A percentile compares a stretch with the other conserved stretches of the same genome.
Conservation (phyloP, 805 yeast genomes). For the Suhomyces emberorum region DNA sequence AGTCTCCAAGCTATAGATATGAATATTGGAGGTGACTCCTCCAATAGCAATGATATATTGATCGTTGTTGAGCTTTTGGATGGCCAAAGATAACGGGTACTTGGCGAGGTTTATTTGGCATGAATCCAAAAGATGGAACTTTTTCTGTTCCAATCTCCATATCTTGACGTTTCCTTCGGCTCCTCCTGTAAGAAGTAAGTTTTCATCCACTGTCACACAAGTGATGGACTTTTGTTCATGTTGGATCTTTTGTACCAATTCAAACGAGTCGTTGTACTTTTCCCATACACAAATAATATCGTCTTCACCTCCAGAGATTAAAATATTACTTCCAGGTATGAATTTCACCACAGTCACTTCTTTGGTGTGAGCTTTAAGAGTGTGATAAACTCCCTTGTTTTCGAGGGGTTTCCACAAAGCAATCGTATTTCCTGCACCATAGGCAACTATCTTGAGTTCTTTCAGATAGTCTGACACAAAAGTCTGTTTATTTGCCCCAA, state of each 20-base stretch:
- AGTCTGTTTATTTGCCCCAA: conserved; percentile 70
- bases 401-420: conserved; percentile 67
- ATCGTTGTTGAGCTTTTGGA: conserved; percentile 27
- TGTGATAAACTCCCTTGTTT: conserved; percentile 46
- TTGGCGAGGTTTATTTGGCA: conserved; percentile 25
- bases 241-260: conserved; percentile 27
- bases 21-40: conserved; percentile 59
- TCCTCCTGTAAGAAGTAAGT: conserved; percentile 56
- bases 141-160: conserved; percentile 38
- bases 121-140: neutral
- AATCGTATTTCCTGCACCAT: conserved; percentile 63
- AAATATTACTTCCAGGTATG: conserved; percentile 38
- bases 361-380: conserved; percentile 59
- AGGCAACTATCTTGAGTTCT: conserved; percentile 49
- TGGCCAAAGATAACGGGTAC: conserved; percentile 40
- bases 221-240: conserved; percentile 53
- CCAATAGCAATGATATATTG: conserved; percentile 62
- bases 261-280: conserved; percentile 26
- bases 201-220: conserved; percentile 43
- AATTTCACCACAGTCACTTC: conserved; percentile 66
- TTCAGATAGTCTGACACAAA: conserved; percentile 53
- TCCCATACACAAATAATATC: conserved; percentile 61
- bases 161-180: conserved; percentile 57
- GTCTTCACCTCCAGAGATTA: conserved; percentile 71
- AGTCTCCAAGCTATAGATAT: conserved; percentile 39